Evolutionary conservation across 768 basidiomycete genomes (phyloP).

Genomic region (Basidioascus undulatus): DNA sequence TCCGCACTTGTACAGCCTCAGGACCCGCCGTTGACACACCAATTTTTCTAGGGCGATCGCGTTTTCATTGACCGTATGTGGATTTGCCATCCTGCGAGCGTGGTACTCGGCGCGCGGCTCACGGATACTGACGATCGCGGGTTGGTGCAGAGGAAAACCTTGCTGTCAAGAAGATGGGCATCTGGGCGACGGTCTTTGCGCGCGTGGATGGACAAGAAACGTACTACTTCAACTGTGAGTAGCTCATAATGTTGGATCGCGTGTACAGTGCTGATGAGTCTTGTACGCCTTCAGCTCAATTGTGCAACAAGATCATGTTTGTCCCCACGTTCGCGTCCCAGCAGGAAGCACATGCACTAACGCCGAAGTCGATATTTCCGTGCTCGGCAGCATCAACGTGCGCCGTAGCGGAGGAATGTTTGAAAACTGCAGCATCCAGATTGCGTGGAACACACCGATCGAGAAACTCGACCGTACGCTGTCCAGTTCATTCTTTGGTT

Average conservation of each 20-base stretch:
- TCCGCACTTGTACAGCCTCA: no score
- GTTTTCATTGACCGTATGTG: conserved; percentile 39
- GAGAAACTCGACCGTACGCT: conserved; percentile 47
- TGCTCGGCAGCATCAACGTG: conserved; percentile 23
- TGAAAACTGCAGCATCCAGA: conserved; percentile 40
- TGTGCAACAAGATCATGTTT: no score
- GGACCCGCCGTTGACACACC: no score
- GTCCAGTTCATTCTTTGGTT: no score
- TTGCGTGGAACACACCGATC: conserved; percentile 49
- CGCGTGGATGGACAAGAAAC: conserved; percentile 53
- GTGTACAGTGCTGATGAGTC: no score
- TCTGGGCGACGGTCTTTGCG: conserved; percentile 52
- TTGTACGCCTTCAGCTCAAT: no score
- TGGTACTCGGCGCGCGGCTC: conserved; percentile 1
- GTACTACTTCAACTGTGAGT: conserved; percentile 60
- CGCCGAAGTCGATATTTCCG: not conserved
- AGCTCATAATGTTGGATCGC: no score
- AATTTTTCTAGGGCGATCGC: conserved; percentile 52
- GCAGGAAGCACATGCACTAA: not conserved
- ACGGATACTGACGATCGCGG: no score
- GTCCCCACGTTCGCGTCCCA: conserved; percentile 15
- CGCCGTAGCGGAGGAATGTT: no score
- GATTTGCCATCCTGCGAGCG: not conserved
- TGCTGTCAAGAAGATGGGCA: conserved; percentile 51
- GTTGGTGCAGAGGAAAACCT: conserved; percentile 38